Percentiles rank a stretch among this genome's conserved stretches.
phyloP scores from a whole-genome alignment of 768 basidiomycete genomes.

The Mycena pura region DNA sequence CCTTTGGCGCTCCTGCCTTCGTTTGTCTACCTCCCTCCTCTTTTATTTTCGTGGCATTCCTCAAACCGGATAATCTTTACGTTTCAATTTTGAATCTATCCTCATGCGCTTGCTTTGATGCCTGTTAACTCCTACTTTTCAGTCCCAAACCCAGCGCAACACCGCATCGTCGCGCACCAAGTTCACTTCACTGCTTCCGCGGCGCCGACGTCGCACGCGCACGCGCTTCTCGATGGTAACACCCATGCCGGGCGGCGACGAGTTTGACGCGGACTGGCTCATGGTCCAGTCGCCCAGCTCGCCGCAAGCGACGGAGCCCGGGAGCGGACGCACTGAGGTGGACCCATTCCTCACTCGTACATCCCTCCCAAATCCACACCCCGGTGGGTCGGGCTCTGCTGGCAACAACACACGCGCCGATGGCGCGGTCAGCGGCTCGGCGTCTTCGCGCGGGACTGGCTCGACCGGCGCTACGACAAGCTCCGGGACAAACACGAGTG shows the following conservation, averaged over 20 bases:
- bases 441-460: conserved; percentile 16
- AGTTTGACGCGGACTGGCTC: conserved; percentile 19
- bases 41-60: neutral
- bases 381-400: neutral
- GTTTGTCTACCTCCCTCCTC: neutral
- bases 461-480: neutral
- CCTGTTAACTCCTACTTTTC: neutral
- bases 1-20: neutral
- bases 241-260: neutral
- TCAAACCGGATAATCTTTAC: too few relatives aligned
- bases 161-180: neutral
- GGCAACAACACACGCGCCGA: neutral
- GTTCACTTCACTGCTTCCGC: conserved; percentile 20
- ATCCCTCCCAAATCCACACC: conserved; percentile 16
- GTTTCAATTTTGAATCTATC: too few relatives aligned
- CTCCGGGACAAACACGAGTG: conserved; percentile 23
- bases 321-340: conserved; percentile 14
- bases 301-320: neutral
- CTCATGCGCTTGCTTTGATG: too few relatives aligned
- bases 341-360: conserved; percentile 22
- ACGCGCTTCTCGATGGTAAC: conserved; percentile 28
- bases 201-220: conserved; percentile 13
- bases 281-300: conserved; percentile 8
- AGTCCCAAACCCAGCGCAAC: neutral
- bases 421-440: conserved; percentile 3